Base-by-base conservation (phyloP, 768 basidiomycete species). In the Lactarius hatsudake region DNA sequence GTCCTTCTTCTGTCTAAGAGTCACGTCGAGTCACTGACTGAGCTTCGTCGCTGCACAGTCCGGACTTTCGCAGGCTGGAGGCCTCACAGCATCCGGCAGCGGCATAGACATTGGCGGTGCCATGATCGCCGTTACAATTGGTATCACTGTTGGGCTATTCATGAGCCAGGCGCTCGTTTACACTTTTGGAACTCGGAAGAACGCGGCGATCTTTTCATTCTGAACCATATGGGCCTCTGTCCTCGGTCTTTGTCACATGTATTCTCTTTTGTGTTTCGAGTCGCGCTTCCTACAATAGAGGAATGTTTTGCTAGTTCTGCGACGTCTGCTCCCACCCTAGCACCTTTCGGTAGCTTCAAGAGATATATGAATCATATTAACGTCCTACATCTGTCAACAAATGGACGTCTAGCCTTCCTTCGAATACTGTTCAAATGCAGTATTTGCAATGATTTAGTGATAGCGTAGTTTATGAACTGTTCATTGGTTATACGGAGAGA, bases 81-180 rank as follows among this genome's bases (percentile, higher is more conserved):
- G 91, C n/a, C 87, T 94, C 65, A 89, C 89, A 3, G 89, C 88
- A 5, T 87, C 87, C 66, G 91, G 91, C 12, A 86, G 84, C 72
- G 87, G 87, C 34, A 90, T 93, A 67, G 92, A 92, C 71, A 89
- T 93, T 62, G 89, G 92, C 66, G 88, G 89, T 38, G 88, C 91
- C 17, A 93, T 93, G 88, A 90, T 91, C 68, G 86, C 88, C n/a
- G 92, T 94, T 40, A 90, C 90, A 0, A 93, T 94, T 65, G 93
- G 93, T 34, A 93, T 94, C 71, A 93, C 91, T 0, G 91, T 93
- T 34, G 91, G 93, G 20, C 75, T 94, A 51, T 94, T 93, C 77
- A 91, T 89, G 82, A 91, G 89, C 72, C 89, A 91, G 73, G 87
- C 90, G 17, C 76, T 94, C 59, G 90, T 94, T 20, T 93, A 93